Base-by-base conservation (phyloP, 116 monocot species). In the Dioscorea cayenensis region DNA sequence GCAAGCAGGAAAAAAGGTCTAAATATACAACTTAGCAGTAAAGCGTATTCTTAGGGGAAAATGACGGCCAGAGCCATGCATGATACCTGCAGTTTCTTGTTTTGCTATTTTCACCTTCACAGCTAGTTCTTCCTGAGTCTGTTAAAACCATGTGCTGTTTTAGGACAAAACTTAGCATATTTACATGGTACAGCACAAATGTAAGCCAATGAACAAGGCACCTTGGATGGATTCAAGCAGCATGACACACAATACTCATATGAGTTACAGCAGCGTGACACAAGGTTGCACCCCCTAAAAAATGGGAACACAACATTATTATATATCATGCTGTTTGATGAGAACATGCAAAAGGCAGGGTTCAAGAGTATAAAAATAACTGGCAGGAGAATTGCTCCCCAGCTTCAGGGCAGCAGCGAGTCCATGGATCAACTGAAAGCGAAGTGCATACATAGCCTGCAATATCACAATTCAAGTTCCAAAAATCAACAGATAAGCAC, bases 181-280 rank as follows among this genome's bases (percentile, higher is more conserved):
- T 59, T 17, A 17, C 10, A 59, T 19, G 6, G 59, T n/a, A 43
- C 43, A 43, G 59, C 2, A 62, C 23, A 62, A 21, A 62, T 58
- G 67, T 48, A 48, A 61, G 19, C 11, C 23, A 21, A 20, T 49
- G 21, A 73, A 75, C 9, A 68, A 58, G 64, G 64, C 85, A 94
- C 94, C 85, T 70, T 75, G 28, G 83, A 80, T 60, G 99, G 99
- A 87, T 87, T 79, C 52, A 99, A 89, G 80, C 94, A 99, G 83
- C 99, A 99, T 36, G 99, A 99, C 11, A 99, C 91, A 81, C 99
- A 99, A 74, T 83, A 94, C 73, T 99, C 94, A 72, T 99, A 99
- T 28, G 99, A 91, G 76, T 89, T 85, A 67, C 99, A 99, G 70
- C 99, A 99, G 51, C 87, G 74, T 25, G 85, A 91, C 65, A 67